These are phyloP conservation scores for Jatropha curcas DNA, from an alignment of 345 rosid genomes.

Conservation along the genomic window DNA sequence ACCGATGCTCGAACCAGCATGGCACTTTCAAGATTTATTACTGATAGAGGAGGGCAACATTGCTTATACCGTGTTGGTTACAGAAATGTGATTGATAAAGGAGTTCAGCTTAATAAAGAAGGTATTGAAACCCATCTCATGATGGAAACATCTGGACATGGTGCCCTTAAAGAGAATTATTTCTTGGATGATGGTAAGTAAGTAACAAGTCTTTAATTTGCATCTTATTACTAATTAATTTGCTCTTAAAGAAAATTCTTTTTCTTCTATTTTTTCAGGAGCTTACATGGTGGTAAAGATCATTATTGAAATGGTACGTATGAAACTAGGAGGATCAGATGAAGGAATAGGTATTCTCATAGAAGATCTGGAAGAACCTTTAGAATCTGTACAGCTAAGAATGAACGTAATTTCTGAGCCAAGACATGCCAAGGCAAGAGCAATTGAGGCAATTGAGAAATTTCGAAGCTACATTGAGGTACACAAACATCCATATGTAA, in stretches of 20 bases:
- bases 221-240: too few species aligned
- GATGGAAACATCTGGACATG: constrained; percentile 99
- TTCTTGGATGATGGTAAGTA: constrained; percentile 79
- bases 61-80: constrained; percentile 92
- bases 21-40: constrained; percentile 66
- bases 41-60: constrained; percentile 74
- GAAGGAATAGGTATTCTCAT: constrained; percentile 79
- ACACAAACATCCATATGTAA: too few species aligned
- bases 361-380: constrained; percentile 72
- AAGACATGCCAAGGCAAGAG: constrained; percentile 70
- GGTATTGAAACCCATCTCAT: constrained; percentile 82
- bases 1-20: constrained; percentile 93
- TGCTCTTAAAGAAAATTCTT: too few species aligned
- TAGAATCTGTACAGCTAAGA: constrained; percentile 63
- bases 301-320: constrained; percentile 81
- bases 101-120: constrained; percentile 69
- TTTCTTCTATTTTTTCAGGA: constrained; percentile 43
- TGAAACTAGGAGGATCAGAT: constrained; percentile 62
- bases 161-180: constrained; percentile 90
- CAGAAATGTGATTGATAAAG: constrained; percentile 89
- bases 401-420: constrained; percentile 72
- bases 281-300: constrained; percentile 95
- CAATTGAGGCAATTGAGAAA: constrained; percentile 67
- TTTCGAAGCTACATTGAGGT: constrained; percentile 71
- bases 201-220: neutral